Evolutionary conservation across 1,284 basidiomycete genomes (phyloP).

Genomic region (Heliocybe sulcata): DNA sequence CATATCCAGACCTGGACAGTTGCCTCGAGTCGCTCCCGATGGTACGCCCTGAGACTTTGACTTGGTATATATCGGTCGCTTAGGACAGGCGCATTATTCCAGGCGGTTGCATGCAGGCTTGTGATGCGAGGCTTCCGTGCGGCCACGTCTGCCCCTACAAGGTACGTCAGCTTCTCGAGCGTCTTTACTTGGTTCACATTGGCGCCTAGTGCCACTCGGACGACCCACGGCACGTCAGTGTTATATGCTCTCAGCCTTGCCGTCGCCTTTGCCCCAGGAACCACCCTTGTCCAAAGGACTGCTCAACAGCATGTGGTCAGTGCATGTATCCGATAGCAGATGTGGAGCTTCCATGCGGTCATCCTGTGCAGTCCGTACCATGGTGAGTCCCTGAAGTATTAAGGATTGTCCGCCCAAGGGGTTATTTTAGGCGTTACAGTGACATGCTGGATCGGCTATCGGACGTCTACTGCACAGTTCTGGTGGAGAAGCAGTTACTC

Average conservation of each 20-base stretch:
- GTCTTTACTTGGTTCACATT: neutral
- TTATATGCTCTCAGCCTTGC: conserved; percentile 47
- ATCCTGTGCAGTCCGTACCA: conserved; percentile 34
- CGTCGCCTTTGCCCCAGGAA: conserved; percentile 40
- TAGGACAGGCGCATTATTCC: neutral
- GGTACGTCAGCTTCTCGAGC: conserved; percentile 23
- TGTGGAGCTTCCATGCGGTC: conserved; percentile 59
- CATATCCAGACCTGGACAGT: conserved; percentile 43
- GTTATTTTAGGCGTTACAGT: conserved; percentile 35
- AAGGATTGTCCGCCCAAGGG: conserved; percentile 1
- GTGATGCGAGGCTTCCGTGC: conserved; percentile 52
- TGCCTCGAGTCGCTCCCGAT: conserved; percentile 50
- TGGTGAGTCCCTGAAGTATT: conserved; percentile 38
- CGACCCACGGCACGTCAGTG: conserved; percentile 42
- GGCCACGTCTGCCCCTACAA: conserved; percentile 65
- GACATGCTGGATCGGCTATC: conserved; percentile 36
- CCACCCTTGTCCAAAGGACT: conserved; percentile 56
- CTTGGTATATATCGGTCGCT: too few relatives aligned
- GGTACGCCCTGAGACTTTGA: conserved; percentile 23
- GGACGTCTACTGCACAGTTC: conserved; percentile 34
- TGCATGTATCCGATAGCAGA: conserved; percentile 42
- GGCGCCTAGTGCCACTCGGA: conserved; percentile 57
- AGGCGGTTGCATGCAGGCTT: conserved; percentile 61
- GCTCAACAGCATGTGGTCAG: conserved; percentile 46
- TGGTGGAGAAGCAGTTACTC: conserved; percentile 38